Evolutionary conservation across 2,329 filamentous ascomycete genomes (phyloP), one percentile per base, ranked within the genome.

Genomic region (Fusarium longipes): DNA sequence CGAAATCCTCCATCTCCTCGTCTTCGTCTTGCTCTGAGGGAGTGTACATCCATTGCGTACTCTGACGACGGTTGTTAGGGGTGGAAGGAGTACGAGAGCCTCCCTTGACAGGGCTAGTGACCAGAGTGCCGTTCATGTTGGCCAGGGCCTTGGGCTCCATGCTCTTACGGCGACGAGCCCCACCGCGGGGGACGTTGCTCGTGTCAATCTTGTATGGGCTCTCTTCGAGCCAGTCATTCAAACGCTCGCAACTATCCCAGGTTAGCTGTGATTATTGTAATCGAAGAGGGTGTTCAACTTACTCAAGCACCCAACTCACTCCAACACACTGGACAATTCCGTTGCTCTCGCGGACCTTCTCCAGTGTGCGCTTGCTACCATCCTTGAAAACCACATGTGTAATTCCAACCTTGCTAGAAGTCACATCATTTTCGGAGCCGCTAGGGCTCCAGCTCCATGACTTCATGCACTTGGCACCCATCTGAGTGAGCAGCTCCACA

Each of bases 341-440:
- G 15, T 86, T 84, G 36, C 87, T 89, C 71, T 90, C 86, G 57
- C 88, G 84, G 8, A 95, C 90, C 78, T 93, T 96, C 75, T 96
- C 90, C 68, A 97, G 79, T 1, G 93, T 97, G 25, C 90, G 84
- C 73, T 90, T 89, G 39, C 89, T 89, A 43, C 93, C 93, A 74
- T 97, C 93, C 77, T 97, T 97, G 82, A 89, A 97, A 8, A 97
- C 88, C 9, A 97, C 91, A 74, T 97, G 93, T 0, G 93, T 97
- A 71, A 97, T 92, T 7, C 90, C 91, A 60, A 93, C 82, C 75
- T 88, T 91, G 47, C 76, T 76, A 39, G 77, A 75, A 15, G 77
- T 76, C 8, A 74, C 72, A 15, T 83, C 81, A 33, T 72, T 73
- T 4, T 73, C 69, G 5, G 74, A 68, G 20, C 77, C 79, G 52